Percentiles rank a stretch among this genome's conserved stretches.
Evolutionary conservation across 1,139 yeast genomes (phyloP).

Genomic region (Taphrina pruni): DNA sequence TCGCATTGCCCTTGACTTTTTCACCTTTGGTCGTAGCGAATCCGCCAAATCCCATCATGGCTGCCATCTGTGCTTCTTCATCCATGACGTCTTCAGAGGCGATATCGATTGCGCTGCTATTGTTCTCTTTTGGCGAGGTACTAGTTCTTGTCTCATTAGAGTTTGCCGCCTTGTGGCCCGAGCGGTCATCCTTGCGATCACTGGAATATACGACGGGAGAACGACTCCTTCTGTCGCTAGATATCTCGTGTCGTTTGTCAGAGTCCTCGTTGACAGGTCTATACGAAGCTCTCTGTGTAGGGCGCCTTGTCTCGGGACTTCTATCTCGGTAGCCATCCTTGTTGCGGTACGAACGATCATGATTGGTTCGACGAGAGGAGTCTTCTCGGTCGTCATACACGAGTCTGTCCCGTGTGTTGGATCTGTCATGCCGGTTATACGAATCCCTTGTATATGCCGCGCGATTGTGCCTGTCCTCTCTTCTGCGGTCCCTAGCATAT

Average conservation of each 20-base stretch:
- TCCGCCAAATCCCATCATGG: slow-evolving; percentile 69
- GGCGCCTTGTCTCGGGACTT: neutral
- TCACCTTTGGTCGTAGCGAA: slow-evolving; percentile 65
- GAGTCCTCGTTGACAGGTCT: slow-evolving; percentile 9
- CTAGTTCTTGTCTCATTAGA: neutral
- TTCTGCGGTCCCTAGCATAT: neutral
- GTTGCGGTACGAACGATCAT: neutral
- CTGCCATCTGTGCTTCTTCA: slow-evolving; percentile 48
- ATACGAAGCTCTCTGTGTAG: neutral
- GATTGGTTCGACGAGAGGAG: neutral
- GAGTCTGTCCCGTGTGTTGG: neutral
- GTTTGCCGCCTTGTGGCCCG: neutral
- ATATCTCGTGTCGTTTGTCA: neutral
- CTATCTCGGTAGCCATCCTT: neutral
- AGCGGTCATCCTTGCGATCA: neutral
- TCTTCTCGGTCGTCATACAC: neutral
- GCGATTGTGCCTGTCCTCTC: neutral
- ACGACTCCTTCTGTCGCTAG: neutral
- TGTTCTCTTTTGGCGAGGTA: neutral
- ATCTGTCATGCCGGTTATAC: neutral
- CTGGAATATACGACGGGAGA: neutral
- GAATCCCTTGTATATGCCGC: neutral
- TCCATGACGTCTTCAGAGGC: slow-evolving; percentile 33
- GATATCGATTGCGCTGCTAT: neutral
- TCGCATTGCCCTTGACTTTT: slow-evolving; percentile 61